These are phyloP conservation scores for Yamadazyma endophytica DNA, from an alignment of 805 yeast genomes.

Conservation along the genomic window DNA sequence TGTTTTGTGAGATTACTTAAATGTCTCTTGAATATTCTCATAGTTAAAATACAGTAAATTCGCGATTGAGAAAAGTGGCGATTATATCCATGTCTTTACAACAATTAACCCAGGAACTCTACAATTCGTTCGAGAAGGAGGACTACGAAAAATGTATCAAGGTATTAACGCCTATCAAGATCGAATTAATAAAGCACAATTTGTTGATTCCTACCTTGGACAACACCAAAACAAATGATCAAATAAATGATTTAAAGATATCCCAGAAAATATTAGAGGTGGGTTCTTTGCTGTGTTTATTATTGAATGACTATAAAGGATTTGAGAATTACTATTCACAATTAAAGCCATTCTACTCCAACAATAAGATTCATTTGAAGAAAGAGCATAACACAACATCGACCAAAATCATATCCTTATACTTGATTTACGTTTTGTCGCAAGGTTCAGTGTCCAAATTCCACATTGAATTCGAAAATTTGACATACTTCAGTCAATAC, in stretches of 20 bases:
- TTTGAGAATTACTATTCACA: conserved; percentile 72
- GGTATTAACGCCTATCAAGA: conserved; percentile 66
- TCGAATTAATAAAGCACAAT: conserved; percentile 73
- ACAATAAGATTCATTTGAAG: conserved; percentile 36
- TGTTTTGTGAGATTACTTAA: conserved; percentile 10
- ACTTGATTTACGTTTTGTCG: conserved; percentile 70
- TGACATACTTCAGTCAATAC: conserved; percentile 49
- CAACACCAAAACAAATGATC: conserved; percentile 32
- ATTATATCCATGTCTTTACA: conserved; percentile 68
- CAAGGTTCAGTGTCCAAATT: conserved; percentile 83
- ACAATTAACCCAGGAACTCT: conserved; percentile 64
- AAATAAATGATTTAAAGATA: conserved; percentile 64
- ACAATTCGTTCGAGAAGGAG: conserved; percentile 56
- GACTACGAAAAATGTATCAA: conserved; percentile 59
- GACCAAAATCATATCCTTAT: conserved; percentile 69
- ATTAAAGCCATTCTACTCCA: conserved; percentile 71
- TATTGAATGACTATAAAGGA: conserved; percentile 53
- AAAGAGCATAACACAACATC: conserved; percentile 29
- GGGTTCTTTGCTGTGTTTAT: conserved; percentile 79
- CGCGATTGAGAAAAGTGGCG: no score
- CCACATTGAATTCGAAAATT: conserved; percentile 81
- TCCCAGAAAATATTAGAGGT: conserved; percentile 82
- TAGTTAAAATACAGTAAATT: no score
- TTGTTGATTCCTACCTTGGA: conserved; percentile 60
- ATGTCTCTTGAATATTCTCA: conserved; percentile 3